Percentiles rank a stretch among this genome's conserved stretches.
phyloP scores from a whole-genome alignment of 768 basidiomycete genomes.

The Termitomyces sp. region DNA sequence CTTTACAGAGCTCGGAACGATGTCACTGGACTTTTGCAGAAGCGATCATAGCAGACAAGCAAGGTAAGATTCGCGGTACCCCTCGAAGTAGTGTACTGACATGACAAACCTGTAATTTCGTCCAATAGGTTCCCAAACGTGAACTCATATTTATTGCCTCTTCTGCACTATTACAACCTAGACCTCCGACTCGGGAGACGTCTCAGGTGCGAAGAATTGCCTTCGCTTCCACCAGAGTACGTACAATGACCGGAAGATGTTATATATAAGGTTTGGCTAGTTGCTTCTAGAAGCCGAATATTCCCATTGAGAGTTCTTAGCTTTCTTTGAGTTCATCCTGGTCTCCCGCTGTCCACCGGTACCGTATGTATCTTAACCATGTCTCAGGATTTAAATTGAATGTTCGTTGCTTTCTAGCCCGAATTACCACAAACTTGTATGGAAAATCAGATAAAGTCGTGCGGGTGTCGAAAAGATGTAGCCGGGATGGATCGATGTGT shows the following conservation, averaged over 20 bases:
- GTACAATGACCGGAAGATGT: neutral
- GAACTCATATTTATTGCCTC: neutral
- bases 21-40: conserved; percentile 22
- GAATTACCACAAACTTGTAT: neutral
- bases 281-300: neutral
- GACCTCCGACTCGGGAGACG: conserved; percentile 1
- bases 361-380: neutral
- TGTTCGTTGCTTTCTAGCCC: neutral
- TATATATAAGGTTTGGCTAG: neutral
- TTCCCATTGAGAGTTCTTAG: neutral
- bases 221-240: neutral
- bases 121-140: neutral
- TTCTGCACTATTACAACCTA: neutral
- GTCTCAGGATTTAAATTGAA: neutral
- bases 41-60: conserved; percentile 15
- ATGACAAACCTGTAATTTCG: neutral
- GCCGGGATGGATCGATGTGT: too few relatives aligned
- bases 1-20: conserved; percentile 13
- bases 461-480: too few relatives aligned
- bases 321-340: neutral
- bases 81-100: neutral
- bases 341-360: neutral
- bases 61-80: conserved; percentile 3
- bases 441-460: too few relatives aligned
- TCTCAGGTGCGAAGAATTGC: neutral